Evolutionary conservation across 2,329 filamentous ascomycete genomes (phyloP), one percentile per base, ranked within the genome.

Genomic region (Ceratocystiopsis brevicomis): DNA sequence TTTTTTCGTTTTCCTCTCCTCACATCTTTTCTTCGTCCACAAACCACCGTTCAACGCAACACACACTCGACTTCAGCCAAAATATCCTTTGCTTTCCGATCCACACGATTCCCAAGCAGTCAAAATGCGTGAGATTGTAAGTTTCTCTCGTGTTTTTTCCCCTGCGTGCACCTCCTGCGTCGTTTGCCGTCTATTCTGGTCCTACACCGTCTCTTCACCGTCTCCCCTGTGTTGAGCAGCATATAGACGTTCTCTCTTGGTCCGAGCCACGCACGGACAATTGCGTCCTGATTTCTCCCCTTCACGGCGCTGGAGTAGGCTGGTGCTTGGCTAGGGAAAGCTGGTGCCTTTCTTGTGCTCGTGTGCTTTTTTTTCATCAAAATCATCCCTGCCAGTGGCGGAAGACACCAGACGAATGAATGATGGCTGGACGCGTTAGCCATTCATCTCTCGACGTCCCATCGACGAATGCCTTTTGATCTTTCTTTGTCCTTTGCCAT

Each of bases 121-220:
- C 73, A 78, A 67, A 53, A 81, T 81, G 76, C 76, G 76, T 75
- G 76, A 81, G 68, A 81, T 81, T 60, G 76, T 80, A 68, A 64
- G 76, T 75, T 40, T n/a, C 14, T 12, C 15, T 34, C 15, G 10
- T 37, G 35, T 34, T 35, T 33, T 16, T 12, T 5, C 38, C 39
- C 18, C 6, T 39, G 14, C 17, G 9, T 21, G 21, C 17, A 45
- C 44, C 39, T 42, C 35, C 37, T 39, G 16, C 32, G 39, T 32
- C 34, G 37, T 41, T 42, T 37, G 16, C 37, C 9, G 12, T 25
- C n/a, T 30, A 14, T 25, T 17, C 2, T 38, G 37, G n/a, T 25
- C 36, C 19, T 25, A 44, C 39, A 44, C 41, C 39, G 46, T 44
- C 46, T 37, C 37, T 44, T 41, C 13, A 19, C 11, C 18, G 38